A percentile compares a stretch with the other conserved stretches of the same genome.
Evolutionary conservation across 495 filamentous ascomycete species (phyloP).

Genomic region (Hyaloscypha bicolor): DNA sequence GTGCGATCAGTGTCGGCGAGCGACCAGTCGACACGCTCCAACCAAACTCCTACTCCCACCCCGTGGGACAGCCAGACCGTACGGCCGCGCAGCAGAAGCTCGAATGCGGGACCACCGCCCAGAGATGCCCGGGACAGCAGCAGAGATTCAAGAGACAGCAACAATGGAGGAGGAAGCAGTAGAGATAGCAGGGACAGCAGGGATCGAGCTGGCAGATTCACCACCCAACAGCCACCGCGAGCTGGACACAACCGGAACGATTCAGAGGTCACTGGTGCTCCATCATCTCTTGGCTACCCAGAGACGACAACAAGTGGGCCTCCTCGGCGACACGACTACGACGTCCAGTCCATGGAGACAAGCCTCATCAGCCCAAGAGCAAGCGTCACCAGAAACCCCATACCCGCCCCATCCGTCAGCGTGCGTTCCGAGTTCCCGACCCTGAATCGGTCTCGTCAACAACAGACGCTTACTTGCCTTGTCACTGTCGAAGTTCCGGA

Average conservation of each 20-base stretch:
- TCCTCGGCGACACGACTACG: constrained; percentile 84
- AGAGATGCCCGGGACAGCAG: constrained; percentile 48
- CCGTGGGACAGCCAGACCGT: constrained; percentile 52
- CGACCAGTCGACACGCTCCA: constrained; percentile 52
- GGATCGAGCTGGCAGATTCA: constrained; percentile 63
- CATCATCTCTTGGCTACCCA: constrained; percentile 75
- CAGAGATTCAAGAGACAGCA: constrained; percentile 41
- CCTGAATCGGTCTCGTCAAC: constrained; percentile 85
- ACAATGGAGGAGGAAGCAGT: constrained; percentile 41
- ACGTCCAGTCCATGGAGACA: constrained; percentile 94
- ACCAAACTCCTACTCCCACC: constrained; percentile 49
- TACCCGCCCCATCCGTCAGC: constrained; percentile 86
- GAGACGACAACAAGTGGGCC: constrained; percentile 62
- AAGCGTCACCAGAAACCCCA: constrained; percentile 78
- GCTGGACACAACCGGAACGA: constrained; percentile 74
- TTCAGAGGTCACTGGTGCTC: constrained; percentile 68
- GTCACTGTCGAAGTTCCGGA: constrained; percentile 94
- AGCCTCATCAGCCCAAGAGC: constrained; percentile 73
- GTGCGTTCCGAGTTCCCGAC: constrained; percentile 97
- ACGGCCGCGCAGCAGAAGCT: constrained; percentile 52
- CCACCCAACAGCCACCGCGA: constrained; percentile 46
- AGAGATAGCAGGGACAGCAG: constrained; percentile 56
- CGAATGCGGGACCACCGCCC: constrained; percentile 33
- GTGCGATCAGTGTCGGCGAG: constrained; percentile 80
- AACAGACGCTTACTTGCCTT: constrained; percentile 92